These are phyloP conservation scores for Colletotrichum tamarilloi DNA, from an alignment of 2,329 filamentous ascomycete genomes.

Conservation along the genomic window DNA sequence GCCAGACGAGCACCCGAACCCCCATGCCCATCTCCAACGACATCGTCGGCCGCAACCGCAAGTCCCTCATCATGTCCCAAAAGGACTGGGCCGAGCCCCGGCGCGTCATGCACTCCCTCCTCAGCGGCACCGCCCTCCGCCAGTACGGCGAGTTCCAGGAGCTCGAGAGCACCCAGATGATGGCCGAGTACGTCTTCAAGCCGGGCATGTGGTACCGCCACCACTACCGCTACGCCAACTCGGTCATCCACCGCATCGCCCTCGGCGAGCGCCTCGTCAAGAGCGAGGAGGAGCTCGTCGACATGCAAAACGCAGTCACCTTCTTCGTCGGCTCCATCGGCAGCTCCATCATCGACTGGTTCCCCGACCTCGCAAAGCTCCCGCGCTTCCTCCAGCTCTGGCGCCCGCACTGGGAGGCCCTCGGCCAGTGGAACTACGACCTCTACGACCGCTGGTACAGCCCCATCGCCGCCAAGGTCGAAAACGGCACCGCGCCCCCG, in stretches of 20 bases:
- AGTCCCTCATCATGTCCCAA: slow-evolving; percentile 47
- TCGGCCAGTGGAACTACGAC: slow-evolving; percentile 47
- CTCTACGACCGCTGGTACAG: slow-evolving; percentile 49
- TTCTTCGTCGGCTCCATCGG: slow-evolving; percentile 49
- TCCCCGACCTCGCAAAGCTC: slow-evolving; percentile 46
- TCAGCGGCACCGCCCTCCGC: slow-evolving; percentile 47
- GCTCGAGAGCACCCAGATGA: slow-evolving; percentile 48
- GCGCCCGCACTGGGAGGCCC: slow-evolving; percentile 45
- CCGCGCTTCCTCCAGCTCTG: slow-evolving; percentile 47
- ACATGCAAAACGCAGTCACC: slow-evolving; percentile 49
- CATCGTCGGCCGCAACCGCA: slow-evolving; percentile 47
- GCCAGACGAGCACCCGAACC: slow-evolving; percentile 45
- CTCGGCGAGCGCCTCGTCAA: slow-evolving; percentile 46
- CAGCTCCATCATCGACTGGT: slow-evolving; percentile 49
- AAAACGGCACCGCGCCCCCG: slow-evolving; percentile 44
- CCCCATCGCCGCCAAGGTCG: slow-evolving; percentile 39
- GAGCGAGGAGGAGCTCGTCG: slow-evolving; percentile 46
- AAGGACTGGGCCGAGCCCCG: slow-evolving; percentile 49
- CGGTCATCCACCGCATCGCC: slow-evolving; percentile 49
- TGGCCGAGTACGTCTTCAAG: slow-evolving; percentile 41
- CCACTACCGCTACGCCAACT: slow-evolving; percentile 53
- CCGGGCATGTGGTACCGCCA: slow-evolving; percentile 50
- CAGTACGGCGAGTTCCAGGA: slow-evolving; percentile 48
- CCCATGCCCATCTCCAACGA: slow-evolving; percentile 44
- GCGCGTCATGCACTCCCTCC: slow-evolving; percentile 51